phyloP scores from a whole-genome alignment of 192 early-diverging fungal genomes.

The Backusella tarrabulga region DNA sequence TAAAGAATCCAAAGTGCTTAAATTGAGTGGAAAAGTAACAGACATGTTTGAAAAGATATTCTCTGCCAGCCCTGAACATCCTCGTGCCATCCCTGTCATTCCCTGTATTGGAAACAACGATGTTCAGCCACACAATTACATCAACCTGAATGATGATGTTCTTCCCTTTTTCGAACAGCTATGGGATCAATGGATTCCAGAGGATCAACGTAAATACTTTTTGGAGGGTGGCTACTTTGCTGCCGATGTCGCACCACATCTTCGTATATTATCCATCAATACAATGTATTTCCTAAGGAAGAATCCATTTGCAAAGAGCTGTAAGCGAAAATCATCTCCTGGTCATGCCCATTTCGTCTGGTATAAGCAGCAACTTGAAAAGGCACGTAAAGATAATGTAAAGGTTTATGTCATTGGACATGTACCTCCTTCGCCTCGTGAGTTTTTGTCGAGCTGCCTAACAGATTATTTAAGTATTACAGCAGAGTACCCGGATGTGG shows the following conservation, averaged over 20 bases:
- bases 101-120: slow-evolving; percentile 66
- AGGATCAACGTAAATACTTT: slow-evolving; percentile 59
- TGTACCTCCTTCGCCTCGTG: slow-evolving; percentile 52
- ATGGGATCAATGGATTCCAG: slow-evolving; percentile 59
- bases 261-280: slow-evolving; percentile 62
- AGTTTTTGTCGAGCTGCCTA: slow-evolving; percentile 41
- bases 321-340: slow-evolving; percentile 22
- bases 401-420: slow-evolving; percentile 65
- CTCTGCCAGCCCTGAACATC: slow-evolving; percentile 34
- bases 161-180: slow-evolving; percentile 21
- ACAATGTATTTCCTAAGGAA: slow-evolving; percentile 69
- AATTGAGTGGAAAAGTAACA: slow-evolving; percentile 41
- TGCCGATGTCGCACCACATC: slow-evolving; percentile 49
- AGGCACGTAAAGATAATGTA: slow-evolving; percentile 39
- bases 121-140: slow-evolving; percentile 60
- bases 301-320: slow-evolving; percentile 68
- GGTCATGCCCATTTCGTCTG: slow-evolving; percentile 59
- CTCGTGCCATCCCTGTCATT: slow-evolving; percentile 32
- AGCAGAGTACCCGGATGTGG: slow-evolving; percentile 44
- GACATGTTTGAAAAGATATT: slow-evolving; percentile 41
- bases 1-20: slow-evolving; percentile 52
- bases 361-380: slow-evolving; percentile 58
- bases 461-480: slow-evolving; percentile 39
- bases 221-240: slow-evolving; percentile 65
- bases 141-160: slow-evolving; percentile 32